phyloP scores from a whole-genome alignment of 2,329 filamentous ascomycete species.

The Fusarium algeriense region DNA sequence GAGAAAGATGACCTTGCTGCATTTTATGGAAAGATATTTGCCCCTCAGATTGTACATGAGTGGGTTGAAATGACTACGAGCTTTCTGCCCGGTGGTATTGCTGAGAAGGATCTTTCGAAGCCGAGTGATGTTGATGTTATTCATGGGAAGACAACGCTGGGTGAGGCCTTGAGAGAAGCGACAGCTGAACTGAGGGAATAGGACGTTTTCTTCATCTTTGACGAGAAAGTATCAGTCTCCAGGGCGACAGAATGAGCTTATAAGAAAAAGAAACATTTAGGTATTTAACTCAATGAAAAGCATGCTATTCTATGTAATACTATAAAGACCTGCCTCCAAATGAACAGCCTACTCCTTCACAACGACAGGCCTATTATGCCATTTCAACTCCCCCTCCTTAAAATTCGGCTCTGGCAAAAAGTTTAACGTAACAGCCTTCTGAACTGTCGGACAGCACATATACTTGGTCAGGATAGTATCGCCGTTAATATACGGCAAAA shows the following conservation, averaged over 20 bases:
- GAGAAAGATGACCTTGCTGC: constrained; percentile 37
- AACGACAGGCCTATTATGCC: constrained; percentile 20
- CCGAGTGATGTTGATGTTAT: constrained; percentile 35
- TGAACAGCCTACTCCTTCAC: not conserved
- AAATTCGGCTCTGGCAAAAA: constrained; percentile 33
- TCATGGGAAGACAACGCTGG: constrained; percentile 37
- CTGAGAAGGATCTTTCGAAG: constrained; percentile 31
- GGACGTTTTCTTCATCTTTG: too few relatives aligned
- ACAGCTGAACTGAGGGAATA: not conserved
- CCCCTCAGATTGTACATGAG: constrained; percentile 38
- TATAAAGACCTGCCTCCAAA: fast-evolving
- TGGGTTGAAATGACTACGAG: constrained; percentile 51
- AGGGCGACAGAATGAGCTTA: too few relatives aligned
- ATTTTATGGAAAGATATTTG: constrained; percentile 43
- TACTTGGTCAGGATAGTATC: constrained; percentile 29
- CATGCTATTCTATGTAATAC: not conserved
- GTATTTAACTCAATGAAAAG: not conserved
- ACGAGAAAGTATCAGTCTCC: too few relatives aligned
- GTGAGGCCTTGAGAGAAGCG: constrained; percentile 28
- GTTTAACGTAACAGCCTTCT: constrained; percentile 25
- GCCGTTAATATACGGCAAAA: constrained; percentile 30
- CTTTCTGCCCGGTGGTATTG: constrained; percentile 47
- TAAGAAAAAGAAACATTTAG: not conserved
- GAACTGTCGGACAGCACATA: constrained; percentile 29
- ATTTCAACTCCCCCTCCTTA: constrained; percentile 19